phyloP scores from a whole-genome alignment of 2,329 filamentous ascomycete genomes.

The Cyphellophora attinorum region DNA sequence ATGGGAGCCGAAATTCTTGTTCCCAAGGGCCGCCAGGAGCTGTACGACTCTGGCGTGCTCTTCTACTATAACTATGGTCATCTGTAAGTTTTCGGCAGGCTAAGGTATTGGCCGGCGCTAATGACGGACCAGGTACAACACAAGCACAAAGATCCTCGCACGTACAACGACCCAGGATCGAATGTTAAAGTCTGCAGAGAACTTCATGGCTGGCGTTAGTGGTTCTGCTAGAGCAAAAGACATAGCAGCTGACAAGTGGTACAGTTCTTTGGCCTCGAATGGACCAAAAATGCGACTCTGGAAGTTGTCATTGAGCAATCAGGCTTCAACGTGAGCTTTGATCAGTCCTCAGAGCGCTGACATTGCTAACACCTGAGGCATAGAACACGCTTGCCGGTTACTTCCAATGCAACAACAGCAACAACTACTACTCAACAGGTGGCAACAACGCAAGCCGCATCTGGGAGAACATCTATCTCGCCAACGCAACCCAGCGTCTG shows the following conservation, averaged over 20 bases:
- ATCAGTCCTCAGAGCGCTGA: too few relatives aligned
- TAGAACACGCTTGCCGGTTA: constrained; percentile 61
- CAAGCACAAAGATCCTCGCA: constrained; percentile 61
- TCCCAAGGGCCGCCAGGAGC: constrained; percentile 61
- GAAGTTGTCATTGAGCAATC: constrained; percentile 58
- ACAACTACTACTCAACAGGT: constrained; percentile 34
- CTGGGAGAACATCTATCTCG: constrained; percentile 59
- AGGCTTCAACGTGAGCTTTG: constrained; percentile 57
- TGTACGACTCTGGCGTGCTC: constrained; percentile 60
- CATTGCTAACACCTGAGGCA: too few relatives aligned
- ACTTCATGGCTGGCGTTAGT: constrained; percentile 68
- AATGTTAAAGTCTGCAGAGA: constrained; percentile 68
- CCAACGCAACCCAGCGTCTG: constrained; percentile 54
- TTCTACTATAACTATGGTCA: constrained; percentile 65
- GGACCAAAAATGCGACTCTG: constrained; percentile 63
- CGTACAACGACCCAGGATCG: constrained; percentile 67
- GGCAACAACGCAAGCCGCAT: constrained; percentile 44
- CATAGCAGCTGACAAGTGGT: too few relatives aligned
- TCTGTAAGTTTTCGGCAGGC: constrained; percentile 1
- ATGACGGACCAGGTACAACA: constrained; percentile 67
- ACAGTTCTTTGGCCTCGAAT: constrained; percentile 71
- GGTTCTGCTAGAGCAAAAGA: too few relatives aligned
- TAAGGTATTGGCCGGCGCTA: constrained; percentile 2
- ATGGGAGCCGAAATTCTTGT: constrained; percentile 64
- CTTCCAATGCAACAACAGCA: constrained; percentile 55